phyloP scores from a whole-genome alignment of 371 early-diverging fungal species.

The Mortierella sp. region DNA sequence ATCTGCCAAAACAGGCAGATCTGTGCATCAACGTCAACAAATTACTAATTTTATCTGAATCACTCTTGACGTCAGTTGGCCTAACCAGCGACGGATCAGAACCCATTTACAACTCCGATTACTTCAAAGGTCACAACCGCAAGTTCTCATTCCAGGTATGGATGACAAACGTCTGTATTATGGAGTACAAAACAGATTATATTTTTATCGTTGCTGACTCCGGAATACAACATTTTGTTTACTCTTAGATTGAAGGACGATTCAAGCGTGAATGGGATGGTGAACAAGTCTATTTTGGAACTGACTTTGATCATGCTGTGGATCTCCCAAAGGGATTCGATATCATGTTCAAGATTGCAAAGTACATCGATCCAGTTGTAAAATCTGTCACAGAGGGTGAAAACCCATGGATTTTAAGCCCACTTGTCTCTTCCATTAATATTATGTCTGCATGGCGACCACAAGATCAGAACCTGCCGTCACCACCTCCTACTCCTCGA shows the following conservation, averaged over 20 bases:
- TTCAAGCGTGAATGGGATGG: slow-evolving; percentile 70
- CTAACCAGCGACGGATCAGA: slow-evolving; percentile 57
- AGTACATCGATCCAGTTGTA: slow-evolving; percentile 71
- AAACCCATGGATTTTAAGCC: slow-evolving; percentile 68
- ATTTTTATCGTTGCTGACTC: neutral
- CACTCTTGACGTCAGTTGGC: slow-evolving; percentile 25
- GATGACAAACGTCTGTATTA: neutral
- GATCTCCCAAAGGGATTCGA: slow-evolving; percentile 67
- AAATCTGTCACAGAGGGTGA: slow-evolving; percentile 61
- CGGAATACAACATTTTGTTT: neutral
- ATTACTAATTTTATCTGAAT: no score
- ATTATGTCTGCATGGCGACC: slow-evolving; percentile 57
- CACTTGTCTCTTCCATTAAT: slow-evolving; percentile 72
- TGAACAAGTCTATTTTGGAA: slow-evolving; percentile 71
- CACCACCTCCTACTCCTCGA: slow-evolving; percentile 29
- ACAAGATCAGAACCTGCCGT: slow-evolving; percentile 42
- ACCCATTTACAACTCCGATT: slow-evolving; percentile 54
- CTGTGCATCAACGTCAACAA: neutral
- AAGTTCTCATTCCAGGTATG: slow-evolving; percentile 68
- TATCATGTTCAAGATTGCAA: slow-evolving; percentile 69
- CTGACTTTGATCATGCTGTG: slow-evolving; percentile 62
- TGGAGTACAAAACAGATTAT: neutral
- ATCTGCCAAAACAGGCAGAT: slow-evolving; percentile 7
- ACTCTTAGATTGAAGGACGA: slow-evolving; percentile 62
- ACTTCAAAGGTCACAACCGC: slow-evolving; percentile 69